Evolutionary conservation across 805 yeast genomes (phyloP).

Genomic region (Cyberlindnera amylophila): DNA sequence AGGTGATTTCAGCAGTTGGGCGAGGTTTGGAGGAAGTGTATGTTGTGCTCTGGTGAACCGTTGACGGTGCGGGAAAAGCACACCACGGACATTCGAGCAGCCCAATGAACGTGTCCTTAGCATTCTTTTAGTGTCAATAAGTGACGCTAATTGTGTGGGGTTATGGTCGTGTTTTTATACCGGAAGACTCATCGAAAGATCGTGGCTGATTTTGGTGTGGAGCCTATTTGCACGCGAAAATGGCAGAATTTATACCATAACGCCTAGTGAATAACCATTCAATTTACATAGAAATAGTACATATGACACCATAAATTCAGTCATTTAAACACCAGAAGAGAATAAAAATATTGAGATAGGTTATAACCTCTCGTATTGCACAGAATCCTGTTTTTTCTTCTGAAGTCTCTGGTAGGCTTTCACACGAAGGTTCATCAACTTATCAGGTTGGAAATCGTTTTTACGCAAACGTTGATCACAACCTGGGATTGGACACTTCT

Average conservation of each 20-base stretch:
- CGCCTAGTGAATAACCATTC: no score
- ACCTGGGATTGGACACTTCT: conserved; percentile 58
- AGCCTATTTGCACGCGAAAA: not conserved
- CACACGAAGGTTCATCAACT: conserved; percentile 53
- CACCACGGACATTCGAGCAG: no score
- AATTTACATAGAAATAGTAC: no score
- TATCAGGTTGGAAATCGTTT: conserved; percentile 43
- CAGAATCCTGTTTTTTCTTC: conserved; percentile 8
- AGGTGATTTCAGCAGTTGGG: conserved; percentile 18
- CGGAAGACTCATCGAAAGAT: not conserved
- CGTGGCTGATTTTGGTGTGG: not conserved
- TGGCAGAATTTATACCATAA: not conserved
- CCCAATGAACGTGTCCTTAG: not conserved
- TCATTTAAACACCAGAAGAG: no score
- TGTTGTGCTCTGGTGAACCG: conserved; percentile 4
- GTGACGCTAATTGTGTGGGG: no score
- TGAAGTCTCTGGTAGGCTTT: conserved; percentile 32
- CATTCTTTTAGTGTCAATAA: not conserved
- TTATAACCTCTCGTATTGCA: conserved; percentile 17
- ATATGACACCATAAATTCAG: no score
- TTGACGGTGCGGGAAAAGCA: no score
- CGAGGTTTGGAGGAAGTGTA: conserved; percentile 11
- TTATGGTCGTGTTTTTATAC: no score
- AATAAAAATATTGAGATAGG: not conserved
- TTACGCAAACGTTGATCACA: conserved; percentile 31